Percentiles rank a stretch among this genome's conserved stretches.
phyloP scores from a whole-genome alignment of 257 asterid genomes.

The Forsythia viridissima region DNA sequence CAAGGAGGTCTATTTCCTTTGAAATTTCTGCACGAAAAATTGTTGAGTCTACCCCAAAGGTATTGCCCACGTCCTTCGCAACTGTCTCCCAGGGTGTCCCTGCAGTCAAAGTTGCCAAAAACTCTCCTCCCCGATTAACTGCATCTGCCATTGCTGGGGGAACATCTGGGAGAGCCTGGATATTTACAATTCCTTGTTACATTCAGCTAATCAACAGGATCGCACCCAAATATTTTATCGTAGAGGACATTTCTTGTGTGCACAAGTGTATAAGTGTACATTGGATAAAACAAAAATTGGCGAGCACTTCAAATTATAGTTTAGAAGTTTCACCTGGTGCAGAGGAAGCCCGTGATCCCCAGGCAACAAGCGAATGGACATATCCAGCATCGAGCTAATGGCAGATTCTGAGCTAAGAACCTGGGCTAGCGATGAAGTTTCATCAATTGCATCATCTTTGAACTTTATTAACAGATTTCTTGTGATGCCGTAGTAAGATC shows the following conservation, averaged over 20 bases:
- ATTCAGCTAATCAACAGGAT: background rate
- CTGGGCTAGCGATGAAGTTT: slow-evolving; percentile 83
- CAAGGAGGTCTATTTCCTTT: slow-evolving; percentile 70
- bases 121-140: slow-evolving; percentile 84
- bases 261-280: background rate
- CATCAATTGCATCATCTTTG: slow-evolving; percentile 89
- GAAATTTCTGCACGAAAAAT: slow-evolving; percentile 53
- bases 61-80: slow-evolving; percentile 72
- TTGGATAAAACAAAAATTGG: slow-evolving; percentile 8
- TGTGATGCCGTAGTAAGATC: slow-evolving; percentile 86
- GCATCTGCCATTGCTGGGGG: slow-evolving; percentile 96
- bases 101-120: slow-evolving; percentile 69
- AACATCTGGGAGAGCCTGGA: slow-evolving; percentile 82
- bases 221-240: background rate
- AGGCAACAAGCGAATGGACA: slow-evolving; percentile 85
- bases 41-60: slow-evolving; percentile 55
- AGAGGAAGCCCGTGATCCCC: slow-evolving; percentile 96
- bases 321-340: slow-evolving; percentile 64
- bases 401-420: slow-evolving; percentile 90
- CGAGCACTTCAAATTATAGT: background rate
- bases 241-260: background rate
- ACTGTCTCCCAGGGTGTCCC: slow-evolving; percentile 97
- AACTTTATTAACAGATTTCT: slow-evolving; percentile 87
- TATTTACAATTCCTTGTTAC: background rate
- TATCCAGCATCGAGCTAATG: slow-evolving; percentile 87